Percentiles rank a stretch among this genome's conserved stretches.
Conservation (phyloP, 2,329 filamentous ascomycete genomes). For the Tolypocladium capitatum region DNA sequence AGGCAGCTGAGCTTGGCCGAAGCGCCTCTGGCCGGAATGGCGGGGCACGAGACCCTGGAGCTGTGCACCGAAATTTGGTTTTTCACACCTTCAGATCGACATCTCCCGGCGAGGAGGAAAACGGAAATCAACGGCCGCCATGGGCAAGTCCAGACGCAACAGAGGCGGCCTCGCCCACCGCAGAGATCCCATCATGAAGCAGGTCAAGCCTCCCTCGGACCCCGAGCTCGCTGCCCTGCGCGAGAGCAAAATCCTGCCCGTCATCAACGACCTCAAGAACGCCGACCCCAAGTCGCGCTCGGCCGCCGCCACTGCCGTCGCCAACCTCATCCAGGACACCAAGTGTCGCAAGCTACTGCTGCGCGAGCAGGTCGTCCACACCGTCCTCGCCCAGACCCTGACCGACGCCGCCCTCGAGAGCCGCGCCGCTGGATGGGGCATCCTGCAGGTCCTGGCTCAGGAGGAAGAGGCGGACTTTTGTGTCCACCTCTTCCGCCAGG, state of each 20-base stretch:
- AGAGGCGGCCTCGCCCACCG: conserved; percentile 34
- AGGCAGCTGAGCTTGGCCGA: not conserved
- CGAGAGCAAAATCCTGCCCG: conserved; percentile 49
- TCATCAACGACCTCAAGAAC: conserved; percentile 46
- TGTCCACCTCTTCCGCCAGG: conserved; percentile 48
- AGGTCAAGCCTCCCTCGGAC: conserved; percentile 47
- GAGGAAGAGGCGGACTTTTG: conserved; percentile 56
- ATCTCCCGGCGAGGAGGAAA: not conserved
- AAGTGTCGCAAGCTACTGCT: conserved; percentile 52
- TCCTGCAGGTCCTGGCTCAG: conserved; percentile 45
- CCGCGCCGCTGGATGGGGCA: conserved; percentile 53
- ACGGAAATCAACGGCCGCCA: conserved; percentile 12
- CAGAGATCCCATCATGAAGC: conserved; percentile 41
- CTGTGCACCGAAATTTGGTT: not conserved
- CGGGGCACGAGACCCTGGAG: conserved; percentile 4
- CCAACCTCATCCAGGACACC: conserved; percentile 47
- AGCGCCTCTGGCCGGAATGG: not conserved
- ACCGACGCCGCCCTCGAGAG: conserved; percentile 51
- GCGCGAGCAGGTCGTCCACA: conserved; percentile 51
- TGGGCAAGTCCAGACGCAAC: conserved; percentile 48
- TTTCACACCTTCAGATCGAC: conserved; percentile 1
- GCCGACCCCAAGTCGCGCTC: conserved; percentile 45
- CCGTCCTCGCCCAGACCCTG: conserved; percentile 49
- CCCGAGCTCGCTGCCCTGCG: conserved; percentile 50
- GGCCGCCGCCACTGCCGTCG: conserved; percentile 44